Conservation (phyloP, 345 rosid genomes). For the Populus euphratica region DNA sequence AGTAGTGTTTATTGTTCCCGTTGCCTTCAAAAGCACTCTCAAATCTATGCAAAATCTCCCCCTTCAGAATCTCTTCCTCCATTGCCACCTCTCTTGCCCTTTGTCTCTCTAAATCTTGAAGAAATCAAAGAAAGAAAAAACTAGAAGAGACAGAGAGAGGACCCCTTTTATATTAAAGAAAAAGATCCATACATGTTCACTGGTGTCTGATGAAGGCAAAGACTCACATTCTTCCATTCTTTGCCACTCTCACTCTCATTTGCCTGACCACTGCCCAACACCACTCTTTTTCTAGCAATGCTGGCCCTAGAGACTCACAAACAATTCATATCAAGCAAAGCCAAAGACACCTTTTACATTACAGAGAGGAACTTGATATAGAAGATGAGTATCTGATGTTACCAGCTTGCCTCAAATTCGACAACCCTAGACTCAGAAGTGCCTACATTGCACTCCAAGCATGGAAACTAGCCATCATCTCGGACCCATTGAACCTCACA, state of each 20-base stretch:
- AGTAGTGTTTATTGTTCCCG: background rate
- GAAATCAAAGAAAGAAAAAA: background rate
- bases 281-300: constrained; percentile 14
- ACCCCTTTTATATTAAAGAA: background rate
- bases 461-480: constrained; percentile 69
- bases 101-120: background rate
- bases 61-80: background rate
- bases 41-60: background rate
- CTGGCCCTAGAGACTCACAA: background rate
- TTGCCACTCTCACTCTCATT: constrained; percentile 21
- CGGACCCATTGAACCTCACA: constrained; percentile 31
- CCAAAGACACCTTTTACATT: constrained; percentile 24
- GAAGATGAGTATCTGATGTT: constrained; percentile 19
- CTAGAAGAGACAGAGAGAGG: background rate
- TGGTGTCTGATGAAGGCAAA: constrained; percentile 37
- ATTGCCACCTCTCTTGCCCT: background rate
- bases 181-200: constrained; percentile 8
- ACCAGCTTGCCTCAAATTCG: constrained; percentile 42
- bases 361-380: constrained; percentile 15
- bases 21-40: background rate
- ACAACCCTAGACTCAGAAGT: constrained; percentile 43
- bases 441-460: constrained; percentile 83
- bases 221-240: constrained; percentile 17
- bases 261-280: constrained; percentile 11
- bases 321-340: constrained; percentile 8